Conservation (phyloP, 352 stramenopile genomes). For the Phytophthora tubulina region DNA sequence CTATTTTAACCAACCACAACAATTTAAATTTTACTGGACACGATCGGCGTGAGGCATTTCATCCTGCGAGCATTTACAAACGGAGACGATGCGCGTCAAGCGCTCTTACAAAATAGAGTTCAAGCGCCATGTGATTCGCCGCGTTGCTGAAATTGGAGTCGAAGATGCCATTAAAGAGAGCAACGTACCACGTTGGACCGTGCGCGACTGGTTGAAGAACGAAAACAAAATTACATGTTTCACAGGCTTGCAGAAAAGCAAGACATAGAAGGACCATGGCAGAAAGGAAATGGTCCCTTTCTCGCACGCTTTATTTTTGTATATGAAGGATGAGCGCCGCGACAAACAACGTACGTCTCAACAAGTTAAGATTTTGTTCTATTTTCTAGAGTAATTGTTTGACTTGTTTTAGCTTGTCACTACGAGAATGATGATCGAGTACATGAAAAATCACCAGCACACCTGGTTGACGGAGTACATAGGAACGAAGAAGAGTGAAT, state of each 20-base stretch:
- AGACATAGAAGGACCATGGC: constrained; percentile 23
- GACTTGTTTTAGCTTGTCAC: constrained; percentile 1
- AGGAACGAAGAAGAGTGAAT: constrained; percentile 6
- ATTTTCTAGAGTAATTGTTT: not conserved
- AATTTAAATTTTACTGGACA: not conserved
- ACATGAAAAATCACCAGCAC: constrained; percentile 9
- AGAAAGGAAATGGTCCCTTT: constrained; percentile 24
- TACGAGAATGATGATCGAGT: constrained; percentile 15
- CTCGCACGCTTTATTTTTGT: constrained; percentile 10
- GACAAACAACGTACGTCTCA: constrained; percentile 7
- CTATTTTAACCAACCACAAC: not conserved
- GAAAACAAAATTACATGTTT: not conserved
- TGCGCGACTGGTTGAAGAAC: constrained; percentile 11
- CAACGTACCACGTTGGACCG: constrained; percentile 8
- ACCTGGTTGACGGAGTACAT: constrained; percentile 11
- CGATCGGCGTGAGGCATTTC: not conserved
- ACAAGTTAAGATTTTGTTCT: not conserved
- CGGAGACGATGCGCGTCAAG: not conserved
- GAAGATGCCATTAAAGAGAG: constrained; percentile 1
- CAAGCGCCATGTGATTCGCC: not conserved
- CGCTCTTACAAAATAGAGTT: constrained; percentile 21
- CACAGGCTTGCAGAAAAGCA: constrained; percentile 14
- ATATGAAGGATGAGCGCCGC: constrained; percentile 17
- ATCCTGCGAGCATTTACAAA: not conserved
- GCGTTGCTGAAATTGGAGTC: not conserved